Evolutionary conservation across 2,329 filamentous ascomycete genomes (phyloP).

Genomic region (Diaporthe destruens): DNA sequence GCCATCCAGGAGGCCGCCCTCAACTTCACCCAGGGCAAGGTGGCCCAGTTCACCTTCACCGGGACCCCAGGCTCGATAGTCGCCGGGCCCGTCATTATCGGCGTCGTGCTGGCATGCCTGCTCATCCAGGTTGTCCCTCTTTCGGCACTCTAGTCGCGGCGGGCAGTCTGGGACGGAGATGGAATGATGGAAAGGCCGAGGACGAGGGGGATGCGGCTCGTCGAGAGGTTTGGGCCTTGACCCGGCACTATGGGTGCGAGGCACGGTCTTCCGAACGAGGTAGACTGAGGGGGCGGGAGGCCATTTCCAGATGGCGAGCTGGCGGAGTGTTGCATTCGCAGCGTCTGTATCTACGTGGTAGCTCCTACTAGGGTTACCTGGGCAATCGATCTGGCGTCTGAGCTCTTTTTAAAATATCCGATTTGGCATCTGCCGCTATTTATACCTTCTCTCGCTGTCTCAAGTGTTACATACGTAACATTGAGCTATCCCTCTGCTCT

Average conservation of each 20-base stretch:
- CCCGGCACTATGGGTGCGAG: neutral
- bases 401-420: neutral
- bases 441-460: too few relatives aligned
- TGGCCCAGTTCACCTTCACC: constrained; percentile 49
- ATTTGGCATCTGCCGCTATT: neutral
- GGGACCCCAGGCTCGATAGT: constrained; percentile 9
- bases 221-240: neutral
- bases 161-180: neutral
- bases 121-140: neutral
- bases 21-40: constrained; percentile 59
- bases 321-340: neutral
- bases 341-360: neutral
- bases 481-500: neutral
- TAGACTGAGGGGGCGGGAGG: neutral
- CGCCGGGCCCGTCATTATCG: constrained; percentile 23
- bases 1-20: constrained; percentile 57
- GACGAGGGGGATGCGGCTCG: neutral
- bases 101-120: constrained; percentile 17
- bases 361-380: neutral
- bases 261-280: neutral
- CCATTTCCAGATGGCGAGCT: constrained; percentile 14
- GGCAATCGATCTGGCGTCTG: neutral
- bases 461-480: too few relatives aligned
- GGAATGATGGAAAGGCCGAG: neutral
- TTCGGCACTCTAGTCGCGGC: constrained; percentile 13